phyloP scores from a whole-genome alignment of 257 asterid genomes.

The Nicotiana benthamiana region DNA sequence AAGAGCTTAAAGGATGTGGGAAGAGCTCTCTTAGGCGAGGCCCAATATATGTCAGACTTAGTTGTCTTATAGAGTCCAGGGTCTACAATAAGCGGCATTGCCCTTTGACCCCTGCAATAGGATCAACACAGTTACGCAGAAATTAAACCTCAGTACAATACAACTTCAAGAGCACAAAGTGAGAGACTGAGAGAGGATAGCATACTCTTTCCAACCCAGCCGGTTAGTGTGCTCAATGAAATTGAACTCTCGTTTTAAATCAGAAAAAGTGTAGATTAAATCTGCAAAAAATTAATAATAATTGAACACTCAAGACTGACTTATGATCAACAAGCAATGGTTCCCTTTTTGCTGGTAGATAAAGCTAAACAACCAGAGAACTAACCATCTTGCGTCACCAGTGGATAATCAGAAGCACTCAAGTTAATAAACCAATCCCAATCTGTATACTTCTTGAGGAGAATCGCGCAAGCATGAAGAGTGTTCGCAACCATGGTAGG shows the following conservation, averaged over 20 bases:
- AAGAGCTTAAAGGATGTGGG: slow-evolving; percentile 59
- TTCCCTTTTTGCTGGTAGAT: neutral
- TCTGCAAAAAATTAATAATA: slow-evolving; percentile 19
- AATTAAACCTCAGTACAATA: neutral
- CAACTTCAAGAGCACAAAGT: neutral
- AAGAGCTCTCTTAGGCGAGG: slow-evolving; percentile 26
- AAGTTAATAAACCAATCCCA: slow-evolving; percentile 99
- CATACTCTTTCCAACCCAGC: slow-evolving; percentile 48
- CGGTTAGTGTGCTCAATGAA: slow-evolving; percentile 40
- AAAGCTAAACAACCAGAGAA: neutral
- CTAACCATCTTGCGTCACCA: slow-evolving; percentile 96
- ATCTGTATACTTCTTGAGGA: slow-evolving; percentile 59
- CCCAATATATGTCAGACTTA: slow-evolving; percentile 38
- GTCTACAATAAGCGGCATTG: slow-evolving; percentile 43
- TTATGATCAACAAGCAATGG: neutral
- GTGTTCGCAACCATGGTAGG: slow-evolving; percentile 97
- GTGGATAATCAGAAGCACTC: slow-evolving; percentile 98
- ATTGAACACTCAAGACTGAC: neutral
- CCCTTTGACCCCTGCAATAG: slow-evolving; percentile 31
- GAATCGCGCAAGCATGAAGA: slow-evolving; percentile 90
- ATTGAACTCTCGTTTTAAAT: slow-evolving; percentile 29
- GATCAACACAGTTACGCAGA: neutral
- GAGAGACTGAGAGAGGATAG: neutral
- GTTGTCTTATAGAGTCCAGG: slow-evolving; percentile 40
- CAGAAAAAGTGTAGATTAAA: slow-evolving; percentile 28